phyloP scores from a whole-genome alignment of 208 protist genomes.

The Lotmaria passim region DNA sequence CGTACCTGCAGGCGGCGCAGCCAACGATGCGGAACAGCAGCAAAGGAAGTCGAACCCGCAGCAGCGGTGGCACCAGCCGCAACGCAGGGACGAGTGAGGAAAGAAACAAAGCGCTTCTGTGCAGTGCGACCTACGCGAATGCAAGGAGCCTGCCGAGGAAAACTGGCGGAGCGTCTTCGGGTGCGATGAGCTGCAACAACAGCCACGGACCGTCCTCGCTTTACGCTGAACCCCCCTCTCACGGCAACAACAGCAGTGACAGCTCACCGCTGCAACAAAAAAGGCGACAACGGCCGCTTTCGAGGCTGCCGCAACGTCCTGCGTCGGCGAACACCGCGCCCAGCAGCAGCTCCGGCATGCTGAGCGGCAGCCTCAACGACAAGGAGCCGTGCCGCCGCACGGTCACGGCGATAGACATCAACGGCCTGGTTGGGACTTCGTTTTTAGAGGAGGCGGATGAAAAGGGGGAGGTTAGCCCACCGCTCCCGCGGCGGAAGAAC shows the following conservation, averaged over 20 bases:
- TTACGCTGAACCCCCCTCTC: background rate
- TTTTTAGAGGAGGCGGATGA: background rate
- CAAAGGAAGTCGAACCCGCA: background rate
- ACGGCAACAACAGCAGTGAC: background rate
- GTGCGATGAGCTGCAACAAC: background rate
- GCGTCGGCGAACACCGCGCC: slow-evolving; percentile 7
- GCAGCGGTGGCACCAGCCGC: background rate
- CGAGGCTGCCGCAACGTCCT: background rate
- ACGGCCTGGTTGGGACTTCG: background rate
- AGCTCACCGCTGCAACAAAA: background rate
- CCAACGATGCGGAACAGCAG: background rate
- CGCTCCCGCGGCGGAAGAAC: no score
- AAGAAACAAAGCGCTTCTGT: background rate
- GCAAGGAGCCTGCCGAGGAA: slow-evolving; percentile 4
- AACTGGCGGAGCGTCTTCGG: background rate
- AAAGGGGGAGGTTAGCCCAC: background rate
- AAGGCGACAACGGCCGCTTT: background rate
- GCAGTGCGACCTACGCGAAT: background rate
- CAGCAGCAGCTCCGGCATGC: slow-evolving; percentile 8
- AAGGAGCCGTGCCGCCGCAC: slow-evolving; percentile 2
- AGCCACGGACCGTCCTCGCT: no score
- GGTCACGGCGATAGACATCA: background rate
- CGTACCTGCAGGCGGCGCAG: slow-evolving; percentile 31
- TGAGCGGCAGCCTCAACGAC: background rate
- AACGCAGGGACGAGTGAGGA: background rate